These are phyloP conservation scores for Glycine tomentella DNA, from an alignment of 306 rosid species.

Conservation along the genomic window DNA sequence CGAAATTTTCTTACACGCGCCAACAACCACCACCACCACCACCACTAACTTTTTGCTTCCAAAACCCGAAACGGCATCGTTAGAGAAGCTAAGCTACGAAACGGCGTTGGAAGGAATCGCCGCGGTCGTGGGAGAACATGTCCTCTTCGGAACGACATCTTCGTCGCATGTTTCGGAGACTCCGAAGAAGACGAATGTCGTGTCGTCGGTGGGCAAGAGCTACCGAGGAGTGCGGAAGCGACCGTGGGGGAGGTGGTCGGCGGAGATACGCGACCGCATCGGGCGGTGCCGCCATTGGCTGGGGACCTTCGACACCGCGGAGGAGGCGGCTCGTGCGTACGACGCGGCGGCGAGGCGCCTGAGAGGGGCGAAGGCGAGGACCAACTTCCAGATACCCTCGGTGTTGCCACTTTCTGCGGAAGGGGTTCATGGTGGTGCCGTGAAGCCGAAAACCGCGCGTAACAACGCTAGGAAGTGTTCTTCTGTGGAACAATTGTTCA, in stretches of 20 bases:
- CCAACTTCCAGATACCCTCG: constrained; percentile 72
- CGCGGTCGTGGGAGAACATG: constrained; percentile 76
- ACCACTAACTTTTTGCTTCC: neutral
- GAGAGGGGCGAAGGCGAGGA: constrained; percentile 82
- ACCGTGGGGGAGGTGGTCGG: constrained; percentile 97
- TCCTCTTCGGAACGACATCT: constrained; percentile 62
- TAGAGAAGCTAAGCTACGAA: neutral
- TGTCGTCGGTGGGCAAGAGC: constrained; percentile 16
- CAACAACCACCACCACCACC: neutral
- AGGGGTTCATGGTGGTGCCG: neutral
- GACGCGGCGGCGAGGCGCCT: constrained; percentile 90
- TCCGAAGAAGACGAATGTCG: neutral
- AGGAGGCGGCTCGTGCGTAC: constrained; percentile 94
- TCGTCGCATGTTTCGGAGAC: neutral
- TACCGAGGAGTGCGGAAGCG: constrained; percentile 92
- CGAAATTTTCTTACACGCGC: constrained; percentile 27
- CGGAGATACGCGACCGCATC: constrained; percentile 86
- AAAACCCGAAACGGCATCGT: neutral
- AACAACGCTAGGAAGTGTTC: constrained; percentile 40
- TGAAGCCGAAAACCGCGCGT: neutral
- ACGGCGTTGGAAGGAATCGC: constrained; percentile 78
- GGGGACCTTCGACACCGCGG: constrained; percentile 91
- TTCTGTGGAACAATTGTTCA: constrained; percentile 72
- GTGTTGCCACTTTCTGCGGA: constrained; percentile 62
- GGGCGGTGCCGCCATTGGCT: constrained; percentile 94